Percentiles rank a stretch among this genome's conserved stretches.
Evolutionary conservation across 257 asterid genomes (phyloP).

Genomic region (Solanum ossicruentum): DNA sequence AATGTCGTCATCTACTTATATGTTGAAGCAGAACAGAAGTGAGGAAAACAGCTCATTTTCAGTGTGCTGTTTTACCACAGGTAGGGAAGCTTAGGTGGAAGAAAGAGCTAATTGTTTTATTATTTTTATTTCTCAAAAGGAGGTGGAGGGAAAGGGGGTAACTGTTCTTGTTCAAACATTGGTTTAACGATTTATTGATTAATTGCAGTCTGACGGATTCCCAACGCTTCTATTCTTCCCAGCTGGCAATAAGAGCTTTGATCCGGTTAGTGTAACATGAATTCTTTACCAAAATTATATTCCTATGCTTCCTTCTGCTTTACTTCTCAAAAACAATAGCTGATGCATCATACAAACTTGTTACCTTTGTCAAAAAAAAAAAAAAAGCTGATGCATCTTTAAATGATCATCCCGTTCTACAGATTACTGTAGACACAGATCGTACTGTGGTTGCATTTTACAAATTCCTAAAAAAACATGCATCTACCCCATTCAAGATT

Average conservation of each 20-base stretch:
- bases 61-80: neutral
- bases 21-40: neutral
- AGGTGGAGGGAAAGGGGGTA: neutral
- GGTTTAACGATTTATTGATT: neutral
- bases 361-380: no score
- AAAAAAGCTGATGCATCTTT: neutral
- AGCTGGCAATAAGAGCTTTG: slow-evolving; percentile 94
- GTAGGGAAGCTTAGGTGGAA: neutral
- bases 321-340: neutral
- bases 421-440: slow-evolving; percentile 66
- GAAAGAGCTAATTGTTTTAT: neutral
- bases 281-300: neutral
- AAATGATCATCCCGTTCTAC: neutral
- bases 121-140: neutral
- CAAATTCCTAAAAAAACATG: slow-evolving; percentile 92
- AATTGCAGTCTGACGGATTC: slow-evolving; percentile 77
- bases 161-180: neutral
- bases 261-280: slow-evolving; percentile 48
- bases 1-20: neutral
- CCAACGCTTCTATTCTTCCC: slow-evolving; percentile 95
- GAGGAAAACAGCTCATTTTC: neutral
- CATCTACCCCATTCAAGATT: slow-evolving; percentile 82
- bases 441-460: slow-evolving; percentile 86
- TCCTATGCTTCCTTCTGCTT: neutral
- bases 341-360: neutral